Base-by-base conservation (phyloP, 257 asterid species). In the Knoxia roxburghii region DNA sequence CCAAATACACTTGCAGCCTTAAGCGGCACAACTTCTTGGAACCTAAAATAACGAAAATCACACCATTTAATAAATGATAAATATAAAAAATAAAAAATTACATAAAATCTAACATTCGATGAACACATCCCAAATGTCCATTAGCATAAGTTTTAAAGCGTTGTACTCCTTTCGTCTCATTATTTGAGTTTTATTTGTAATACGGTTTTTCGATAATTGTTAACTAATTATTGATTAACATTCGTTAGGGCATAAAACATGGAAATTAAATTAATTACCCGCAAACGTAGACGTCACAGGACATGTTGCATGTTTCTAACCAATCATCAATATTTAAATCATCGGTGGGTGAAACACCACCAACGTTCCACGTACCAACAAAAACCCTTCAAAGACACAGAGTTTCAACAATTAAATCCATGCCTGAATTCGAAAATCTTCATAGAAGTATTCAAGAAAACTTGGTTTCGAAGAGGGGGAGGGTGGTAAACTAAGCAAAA, bases 21-120 rank as follows among this genome's bases (percentile, higher is more conserved):
- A n/a, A 86, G 68, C 8, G 93, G 86, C 71, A 86, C 93, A 30
- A 81, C 87, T 86, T 86, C 93, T 78, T 86, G 93, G 75, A 86
- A 86, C 76, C 93, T 81, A 67, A 46, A 41, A 26, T 3, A 14
- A 6, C 5, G 54, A 37, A 27, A 17, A 17, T 17, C 41, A 17
- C 15, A 2, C 24, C 4, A 46, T 46, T 1, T 13, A 0, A 41
- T 37, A 37, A 37, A 37, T 9, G 9, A 37, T 37, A 4, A 9
- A 37, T 37, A 37, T 37, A 3, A 37, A 37, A 3, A 37, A 9
- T 4, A 37, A 37, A 37, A 37, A 37, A 37, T 37, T 37, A 37
- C 9, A n/a, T n/a, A n/a, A n/a, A n/a, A n/a, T n/a, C n/a, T n/a
- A n/a, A n/a, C n/a, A n/a, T n/a, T n/a, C n/a, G n/a, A n/a, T n/a